These are phyloP conservation scores for Naganishia onofrii DNA, from an alignment of 768 basidiomycete species.

Conservation along the genomic window DNA sequence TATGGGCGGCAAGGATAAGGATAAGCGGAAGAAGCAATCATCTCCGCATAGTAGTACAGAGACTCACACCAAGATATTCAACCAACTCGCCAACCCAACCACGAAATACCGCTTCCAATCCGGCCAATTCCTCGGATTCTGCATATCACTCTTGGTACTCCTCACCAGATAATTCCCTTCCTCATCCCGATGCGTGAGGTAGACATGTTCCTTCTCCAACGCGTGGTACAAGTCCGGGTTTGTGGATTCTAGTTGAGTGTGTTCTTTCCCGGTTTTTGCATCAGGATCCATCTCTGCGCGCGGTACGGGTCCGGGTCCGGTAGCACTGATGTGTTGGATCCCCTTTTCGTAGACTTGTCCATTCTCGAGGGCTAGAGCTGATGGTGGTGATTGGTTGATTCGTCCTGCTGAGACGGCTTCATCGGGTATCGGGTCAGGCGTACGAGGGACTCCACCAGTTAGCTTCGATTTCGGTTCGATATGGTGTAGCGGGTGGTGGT, in stretches of 20 bases:
- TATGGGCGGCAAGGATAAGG: too few species aligned
- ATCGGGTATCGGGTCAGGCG: background rate
- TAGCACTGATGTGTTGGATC: too few species aligned
- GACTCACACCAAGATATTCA: slow-evolving; percentile 38
- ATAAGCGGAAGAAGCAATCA: too few species aligned
- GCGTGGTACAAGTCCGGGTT: slow-evolving; percentile 22
- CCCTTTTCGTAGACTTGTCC: background rate
- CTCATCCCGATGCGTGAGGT: slow-evolving; percentile 34
- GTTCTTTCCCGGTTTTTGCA: slow-evolving; percentile 13
- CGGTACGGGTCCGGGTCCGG: background rate
- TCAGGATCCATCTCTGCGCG: background rate
- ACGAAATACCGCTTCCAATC: slow-evolving; percentile 38
- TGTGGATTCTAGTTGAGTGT: background rate
- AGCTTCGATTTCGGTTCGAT: background rate
- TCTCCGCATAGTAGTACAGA: too few species aligned
- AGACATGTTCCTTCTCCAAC: slow-evolving; percentile 30
- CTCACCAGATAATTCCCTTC: slow-evolving; percentile 34
- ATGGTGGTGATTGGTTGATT: background rate
- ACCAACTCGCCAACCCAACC: slow-evolving; percentile 33
- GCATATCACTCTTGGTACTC: slow-evolving; percentile 30
- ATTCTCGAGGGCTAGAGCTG: background rate
- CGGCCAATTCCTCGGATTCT: slow-evolving; percentile 38
- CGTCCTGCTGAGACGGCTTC: background rate
- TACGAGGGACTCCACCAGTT: background rate
- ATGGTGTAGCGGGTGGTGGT: background rate